Evolutionary conservation across 139 green algal genomes (phyloP), one percentile per base, ranked within the genome.

Genomic region (Haematococcus sp.): DNA sequence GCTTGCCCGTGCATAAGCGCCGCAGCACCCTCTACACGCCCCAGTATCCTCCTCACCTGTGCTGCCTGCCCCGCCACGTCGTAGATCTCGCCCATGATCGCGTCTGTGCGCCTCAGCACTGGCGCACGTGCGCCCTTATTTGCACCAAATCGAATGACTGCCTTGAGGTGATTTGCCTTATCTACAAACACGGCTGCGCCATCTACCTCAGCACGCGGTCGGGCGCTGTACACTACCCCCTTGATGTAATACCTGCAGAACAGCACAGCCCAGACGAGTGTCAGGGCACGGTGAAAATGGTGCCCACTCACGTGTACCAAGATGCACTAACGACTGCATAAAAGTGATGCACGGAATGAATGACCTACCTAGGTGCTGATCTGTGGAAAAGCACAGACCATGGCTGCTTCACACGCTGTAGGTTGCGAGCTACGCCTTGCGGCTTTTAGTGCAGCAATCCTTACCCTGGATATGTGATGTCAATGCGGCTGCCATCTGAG

Each of bases 81-180:
- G 60, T 85, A 91, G 40, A 94, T 81, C 23, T 75, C 78, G n/a
- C 89, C 89, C 33, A 65, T 68, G 32, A 94, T 66, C 0, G 87
- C 81, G 51, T 94, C 90, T 22, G 80, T 61, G 15, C 88, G 81
- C 35, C 79, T 64, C 77, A 92, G 77, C 63, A 84, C 68, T 35
- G 52, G 63, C 33, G 74, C 75, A 3, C 70, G 59, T 0, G 68
- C 70, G 17, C 76, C 79, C 27, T 88, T 82, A 19, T 85, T 54
- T 27, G 80, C 74, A 0, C 87, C 83, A 83, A 93, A 92, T 0
- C 55, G 20, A 1, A 92, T 51, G 4, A 82, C 75, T 0, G 56
- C 75, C 5, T 76, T 63, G 23, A 91, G 73, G 23, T 71, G 63
- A 75, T 92, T 80, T 25, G 35, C 31, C 15, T 43, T 74, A 44